Base-by-base conservation (phyloP, 2,329 filamentous ascomycete genomes). In the Fusarium marasasianum region DNA sequence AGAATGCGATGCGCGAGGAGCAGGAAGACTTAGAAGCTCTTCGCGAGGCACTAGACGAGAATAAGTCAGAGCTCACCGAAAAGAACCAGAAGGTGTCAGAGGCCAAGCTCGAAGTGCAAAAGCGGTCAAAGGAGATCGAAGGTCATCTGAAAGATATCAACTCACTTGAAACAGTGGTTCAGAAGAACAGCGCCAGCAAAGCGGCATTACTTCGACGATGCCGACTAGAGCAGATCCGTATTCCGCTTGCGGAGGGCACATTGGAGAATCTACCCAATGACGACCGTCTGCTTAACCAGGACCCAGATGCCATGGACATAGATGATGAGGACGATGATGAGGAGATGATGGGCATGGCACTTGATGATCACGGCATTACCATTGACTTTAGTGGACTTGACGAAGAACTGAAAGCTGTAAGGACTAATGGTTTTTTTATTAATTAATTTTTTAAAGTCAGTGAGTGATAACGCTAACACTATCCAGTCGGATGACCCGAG, bases 331-430 rank as follows among this genome's bases (percentile, higher is more conserved):
- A 92, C 41, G 91, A 92, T 43, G 88, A 90, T 24, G 87, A 87
- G 24, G 86, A 88, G 40, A 86, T 88, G 60, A 88, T 91, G 79
- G 87, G 89, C 55, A 89, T 92, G 59, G 89, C 91, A 43, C 88
- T 96, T 71, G 92, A 97, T 73, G 94, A 98, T 80, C 95, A 98
- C 79, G 96, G 96, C 62, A 98, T 99, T 75, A 91, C 94, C 65
- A 90, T 98, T 60, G 91, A 98, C 82, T 99, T 97, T 83, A 90
- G 92, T 53, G 88, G 89, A 40, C 88, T 99, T 11, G 92, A 95
- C 54, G 93, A 95, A 20, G 94, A 97, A 50, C 86, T 98, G 38
- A 94, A 94, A 83, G 88, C 92, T 78, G 93, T 94, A 84, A 83
- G 90, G 86, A 64, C 47, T 44, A 43, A 58, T 29, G 2, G 13